These are phyloP conservation scores for Wickerhamomyces kurtzmanii DNA, from an alignment of 805 yeast species.

Conservation along the genomic window DNA sequence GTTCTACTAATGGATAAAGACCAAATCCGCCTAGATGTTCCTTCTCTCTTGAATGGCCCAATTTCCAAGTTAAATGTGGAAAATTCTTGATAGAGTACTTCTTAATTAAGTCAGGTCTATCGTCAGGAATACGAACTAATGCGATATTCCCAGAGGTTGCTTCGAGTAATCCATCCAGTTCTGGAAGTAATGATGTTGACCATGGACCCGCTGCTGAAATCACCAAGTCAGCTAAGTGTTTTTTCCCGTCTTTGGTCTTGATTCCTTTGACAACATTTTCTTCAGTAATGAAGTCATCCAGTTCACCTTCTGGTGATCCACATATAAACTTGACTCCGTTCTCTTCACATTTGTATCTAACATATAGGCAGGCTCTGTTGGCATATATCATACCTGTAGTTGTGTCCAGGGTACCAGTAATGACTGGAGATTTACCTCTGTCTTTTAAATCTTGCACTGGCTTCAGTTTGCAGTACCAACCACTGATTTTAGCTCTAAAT, in stretches of 20 bases:
- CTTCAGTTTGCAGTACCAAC: slow-evolving; percentile 17
- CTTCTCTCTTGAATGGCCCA: slow-evolving; percentile 6
- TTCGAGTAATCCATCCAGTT: slow-evolving; percentile 16
- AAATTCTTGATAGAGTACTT: slow-evolving; percentile 7
- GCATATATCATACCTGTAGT: slow-evolving; percentile 25
- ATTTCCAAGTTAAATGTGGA: slow-evolving; percentile 9
- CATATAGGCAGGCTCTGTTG: too few relatives aligned
- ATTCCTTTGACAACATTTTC: too few relatives aligned
- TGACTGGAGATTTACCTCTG: slow-evolving; percentile 2
- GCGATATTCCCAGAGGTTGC: slow-evolving; percentile 11
- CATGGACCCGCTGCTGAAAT: slow-evolving; percentile 11
- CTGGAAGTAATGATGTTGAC: too few relatives aligned
- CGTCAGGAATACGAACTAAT: slow-evolving; percentile 5
- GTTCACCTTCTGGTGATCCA: too few relatives aligned
- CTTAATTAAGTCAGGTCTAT: slow-evolving; percentile 10
- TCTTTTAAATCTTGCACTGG: slow-evolving; percentile 9
- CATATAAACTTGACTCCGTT: too few relatives aligned
- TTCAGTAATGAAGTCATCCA: too few relatives aligned
- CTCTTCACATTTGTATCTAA: too few relatives aligned
- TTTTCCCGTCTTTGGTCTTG: slow-evolving; percentile 4
- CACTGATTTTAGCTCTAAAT: slow-evolving; percentile 20
- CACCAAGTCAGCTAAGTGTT: slow-evolving; percentile 3
- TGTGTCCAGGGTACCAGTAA: slow-evolving; percentile 19
- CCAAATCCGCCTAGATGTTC: slow-evolving; percentile 9
- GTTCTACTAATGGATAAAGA: too few relatives aligned